A percentile compares a stretch with the other conserved stretches of the same genome.
These are phyloP conservation scores for Coemansia furcata DNA, from an alignment of 192 early-diverging fungal genomes.

Conservation along the genomic window DNA sequence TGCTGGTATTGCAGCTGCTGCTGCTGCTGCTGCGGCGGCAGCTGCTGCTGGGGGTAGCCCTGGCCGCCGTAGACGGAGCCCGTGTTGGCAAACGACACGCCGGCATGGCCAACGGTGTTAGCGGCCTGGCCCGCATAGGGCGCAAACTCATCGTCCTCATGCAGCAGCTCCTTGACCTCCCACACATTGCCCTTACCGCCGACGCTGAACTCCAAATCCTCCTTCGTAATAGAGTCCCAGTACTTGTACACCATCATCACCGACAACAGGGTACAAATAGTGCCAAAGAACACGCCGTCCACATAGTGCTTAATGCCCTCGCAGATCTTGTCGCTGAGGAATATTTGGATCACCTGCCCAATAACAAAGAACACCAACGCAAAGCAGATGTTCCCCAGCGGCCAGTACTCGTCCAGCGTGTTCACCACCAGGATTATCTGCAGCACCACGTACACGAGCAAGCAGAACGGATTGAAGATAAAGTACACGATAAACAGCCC, in stretches of 20 bases:
- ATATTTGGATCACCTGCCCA: conserved; percentile 80
- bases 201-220: conserved; percentile 92
- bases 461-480: conserved; percentile 77
- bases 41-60: conserved; percentile 31
- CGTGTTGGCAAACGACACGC: conserved; percentile 53
- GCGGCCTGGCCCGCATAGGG: conserved; percentile 49
- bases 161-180: conserved; percentile 74
- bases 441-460: conserved; percentile 82
- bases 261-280: conserved; percentile 81
- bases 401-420: conserved; percentile 95
- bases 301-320: conserved; percentile 90
- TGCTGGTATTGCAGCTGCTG: too few relatives aligned
- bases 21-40: conserved; percentile 19
- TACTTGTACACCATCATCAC: conserved; percentile 99
- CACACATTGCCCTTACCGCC: conserved; percentile 74
- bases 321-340: conserved; percentile 81
- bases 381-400: conserved; percentile 91
- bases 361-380: conserved; percentile 82
- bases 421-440: conserved; percentile 94
- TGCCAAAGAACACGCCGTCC: conserved; percentile 96
- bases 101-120: conserved; percentile 49
- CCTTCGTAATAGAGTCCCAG: conserved; percentile 99
- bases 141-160: conserved; percentile 54
- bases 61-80: conserved; percentile 36
- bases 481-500: conserved; percentile 86